Evolutionary conservation across 2,329 filamentous ascomycete species (phyloP).

Genomic region (Colletotrichum sp.): DNA sequence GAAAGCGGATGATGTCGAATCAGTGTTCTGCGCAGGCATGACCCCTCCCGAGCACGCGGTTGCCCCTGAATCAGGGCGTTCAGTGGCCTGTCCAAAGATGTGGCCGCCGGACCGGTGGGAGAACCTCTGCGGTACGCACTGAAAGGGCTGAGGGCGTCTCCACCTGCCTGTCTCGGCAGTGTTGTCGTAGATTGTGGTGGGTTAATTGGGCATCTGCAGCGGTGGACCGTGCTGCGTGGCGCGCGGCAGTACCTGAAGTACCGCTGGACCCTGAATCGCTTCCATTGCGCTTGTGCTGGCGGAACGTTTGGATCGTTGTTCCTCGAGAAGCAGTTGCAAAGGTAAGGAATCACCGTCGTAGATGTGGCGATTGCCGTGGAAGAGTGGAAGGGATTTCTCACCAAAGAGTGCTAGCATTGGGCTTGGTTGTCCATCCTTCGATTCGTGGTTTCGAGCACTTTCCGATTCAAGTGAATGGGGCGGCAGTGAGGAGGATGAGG

Average conservation of each 20-base stretch:
- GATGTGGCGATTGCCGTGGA: accelerated
- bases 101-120: background rate
- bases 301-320: background rate
- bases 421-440: background rate
- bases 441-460: background rate
- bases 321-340: background rate
- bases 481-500: background rate
- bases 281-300: background rate
- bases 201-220: background rate
- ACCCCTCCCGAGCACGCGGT: background rate
- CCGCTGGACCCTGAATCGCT: background rate
- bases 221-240: background rate
- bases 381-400: accelerated
- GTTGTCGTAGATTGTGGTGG: background rate
- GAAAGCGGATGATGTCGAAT: background rate
- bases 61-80: background rate
- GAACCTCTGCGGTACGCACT: background rate
- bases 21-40: background rate
- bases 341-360: accelerated
- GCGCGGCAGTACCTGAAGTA: background rate
- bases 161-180: background rate
- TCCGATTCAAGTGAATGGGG: background rate
- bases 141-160: background rate
- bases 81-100: background rate
- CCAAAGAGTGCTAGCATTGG: background rate